Evolutionary conservation across 2,329 filamentous ascomycete species (phyloP).

Genomic region (Raffaelea arxii): DNA sequence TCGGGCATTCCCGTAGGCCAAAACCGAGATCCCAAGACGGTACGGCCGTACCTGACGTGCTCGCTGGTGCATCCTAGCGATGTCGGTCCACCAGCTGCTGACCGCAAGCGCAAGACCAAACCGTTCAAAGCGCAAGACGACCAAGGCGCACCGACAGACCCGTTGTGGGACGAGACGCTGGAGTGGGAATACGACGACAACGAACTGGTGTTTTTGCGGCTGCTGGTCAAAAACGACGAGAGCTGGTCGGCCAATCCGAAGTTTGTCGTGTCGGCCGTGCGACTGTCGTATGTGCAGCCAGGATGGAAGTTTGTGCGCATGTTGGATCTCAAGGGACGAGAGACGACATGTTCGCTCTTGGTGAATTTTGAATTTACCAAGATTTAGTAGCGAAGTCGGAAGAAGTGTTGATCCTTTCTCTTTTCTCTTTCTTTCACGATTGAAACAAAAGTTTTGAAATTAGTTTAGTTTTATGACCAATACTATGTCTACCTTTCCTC

Average conservation of each 20-base stretch:
- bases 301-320: slow-evolving; percentile 57
- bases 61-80: slow-evolving; percentile 45
- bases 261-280: slow-evolving; percentile 50
- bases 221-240: slow-evolving; percentile 59
- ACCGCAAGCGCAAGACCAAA: slow-evolving; percentile 50
- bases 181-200: slow-evolving; percentile 62
- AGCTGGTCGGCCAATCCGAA: slow-evolving; percentile 52
- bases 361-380: slow-evolving; percentile 46
- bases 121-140: slow-evolving; percentile 51
- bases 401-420: too few relatives aligned
- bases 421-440: too few relatives aligned
- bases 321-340: slow-evolving; percentile 53
- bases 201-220: slow-evolving; percentile 53
- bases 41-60: slow-evolving; percentile 58
- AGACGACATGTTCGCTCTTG: slow-evolving; percentile 53
- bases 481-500: too few relatives aligned
- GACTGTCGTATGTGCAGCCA: slow-evolving; percentile 43
- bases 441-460: too few relatives aligned
- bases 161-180: slow-evolving; percentile 55
- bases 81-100: background rate
- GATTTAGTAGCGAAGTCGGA: slow-evolving; percentile 8
- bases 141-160: slow-evolving; percentile 43
- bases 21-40: slow-evolving; percentile 38
- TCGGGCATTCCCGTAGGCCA: slow-evolving; percentile 47
- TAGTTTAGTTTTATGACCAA: too few relatives aligned